Base-by-base conservation (phyloP, 495 filamentous ascomycete genomes). In the Pyrenula aspistea region DNA sequence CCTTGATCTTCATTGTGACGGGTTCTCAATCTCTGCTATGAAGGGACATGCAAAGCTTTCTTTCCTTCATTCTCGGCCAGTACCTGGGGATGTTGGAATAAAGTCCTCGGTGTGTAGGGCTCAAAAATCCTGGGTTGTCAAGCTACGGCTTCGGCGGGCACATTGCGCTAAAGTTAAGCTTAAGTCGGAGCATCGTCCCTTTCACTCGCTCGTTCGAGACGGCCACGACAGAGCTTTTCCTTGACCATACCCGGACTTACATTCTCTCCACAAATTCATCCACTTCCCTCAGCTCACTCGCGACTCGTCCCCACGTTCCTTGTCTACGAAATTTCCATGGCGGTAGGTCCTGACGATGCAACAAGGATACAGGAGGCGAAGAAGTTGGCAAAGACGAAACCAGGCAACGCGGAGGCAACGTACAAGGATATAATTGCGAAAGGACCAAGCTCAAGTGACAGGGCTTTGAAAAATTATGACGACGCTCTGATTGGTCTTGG, bases 391-490 rank as follows among this genome's bases (percentile, higher is more conserved):
- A 91, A 88, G 75, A 78, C 81, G 59, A 80, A 95, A 65, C 84
- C 88, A 56, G 72, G 76, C 55, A 87, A 88, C 75, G 91, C 92
- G 55, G 89, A 89, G 70, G 73, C 76, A 56, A 83, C 84, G 64
- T 96, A 91, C 77, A 87, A 91, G 69, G 86, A 90, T 42, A 86
- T 96, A 66, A 82, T 97, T 60, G 85, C 91, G 25, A 83, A 86
- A 67, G 81, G 86, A 20, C 89, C 90, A 15, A 88, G 89, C 25
- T 83, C 84, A 31, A 91, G 82, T 53, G 92, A 96, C 68, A 82
- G 83, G 11, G 89, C 89, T 36, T 79, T 92, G 59, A 83, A 83
- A 68, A 89, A 95, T 64, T 96, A 95, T 64, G 93, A 98, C 73
- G 70, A 77, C 15, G 88, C 89, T 11, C 63, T 95, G 60, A 77